Evolutionary conservation across 371 early-diverging fungal genomes (phyloP), one percentile per base, ranked within the genome.

Genomic region (Mortierella sp.): DNA sequence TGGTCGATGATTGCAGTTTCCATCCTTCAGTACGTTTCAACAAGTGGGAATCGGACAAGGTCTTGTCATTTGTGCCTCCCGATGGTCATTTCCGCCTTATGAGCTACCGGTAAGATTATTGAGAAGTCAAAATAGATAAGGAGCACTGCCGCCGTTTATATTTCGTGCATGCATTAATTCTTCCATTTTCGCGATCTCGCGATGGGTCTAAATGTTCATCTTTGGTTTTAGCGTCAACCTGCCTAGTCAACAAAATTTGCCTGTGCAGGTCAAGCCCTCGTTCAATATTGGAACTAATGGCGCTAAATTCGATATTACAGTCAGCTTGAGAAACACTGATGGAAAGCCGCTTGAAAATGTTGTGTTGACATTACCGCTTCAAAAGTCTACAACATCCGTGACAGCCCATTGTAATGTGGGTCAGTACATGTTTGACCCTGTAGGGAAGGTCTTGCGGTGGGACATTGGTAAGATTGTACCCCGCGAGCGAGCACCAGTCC

Each of bases 41-140:
- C 53, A 93, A 93, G 63, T 97, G 93, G 90, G 93, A 95, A 61
- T 86, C 87, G 42, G 95, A 96, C 61, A 88, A 91, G 31, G 84
- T 90, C 2, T 83, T 98, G 22, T 95, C 94, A 2, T 98, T 97
- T 88, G 90, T 97, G 4, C 98, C 98, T 19, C 98, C 98, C 9
- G 97, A 98, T 83, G 97, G 97, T 7, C 89, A 89, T 42, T 96
- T 96, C 82, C 94, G 92, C 64, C 87, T 96, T 45, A 93, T 95
- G 90, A 92, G 91, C 13, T 97, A 95, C 77, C 87, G 90, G 91
- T 91, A 84, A 34, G 67, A 32, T 8, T 55, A 15, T 19, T 19
- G 57, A 23, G 8, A 59, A 31, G 23, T 29, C 19, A 37, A 57
- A 54, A 23, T 22, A 42, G n/a, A 9, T n/a, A 8, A n/a, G n/a